Conservation (phyloP, 108 stramenopile genomes). For the Skeletonema menzelii region DNA sequence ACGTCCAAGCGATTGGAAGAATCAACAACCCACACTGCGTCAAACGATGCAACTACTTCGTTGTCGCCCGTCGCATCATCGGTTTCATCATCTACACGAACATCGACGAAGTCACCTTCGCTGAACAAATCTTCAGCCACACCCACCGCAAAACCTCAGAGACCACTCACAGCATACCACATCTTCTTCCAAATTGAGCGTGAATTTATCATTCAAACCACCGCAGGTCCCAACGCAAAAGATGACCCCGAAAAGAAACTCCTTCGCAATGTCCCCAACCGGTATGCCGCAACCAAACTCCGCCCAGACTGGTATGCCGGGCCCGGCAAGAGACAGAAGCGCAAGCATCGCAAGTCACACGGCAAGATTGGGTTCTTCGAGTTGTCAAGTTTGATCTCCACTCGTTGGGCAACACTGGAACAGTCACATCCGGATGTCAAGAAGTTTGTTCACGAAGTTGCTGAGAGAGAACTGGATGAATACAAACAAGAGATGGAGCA, state of each 20-base stretch:
- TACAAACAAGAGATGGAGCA: conserved; percentile 41
- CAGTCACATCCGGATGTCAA: conserved; percentile 36
- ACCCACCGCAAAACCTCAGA: conserved; percentile 2
- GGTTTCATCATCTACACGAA: neutral
- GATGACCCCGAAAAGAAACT: conserved; percentile 12
- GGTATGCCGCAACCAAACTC: conserved; percentile 37
- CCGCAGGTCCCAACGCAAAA: conserved; percentile 8
- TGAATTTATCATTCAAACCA: conserved; percentile 14
- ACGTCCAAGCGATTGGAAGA: conserved; percentile 4
- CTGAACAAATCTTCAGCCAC: neutral
- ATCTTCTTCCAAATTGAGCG: conserved; percentile 20
- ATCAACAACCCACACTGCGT: neutral
- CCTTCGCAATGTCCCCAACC: conserved; percentile 29
- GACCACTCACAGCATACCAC: conserved; percentile 15
- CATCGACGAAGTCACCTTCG: neutral
- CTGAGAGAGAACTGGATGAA: conserved; percentile 27
- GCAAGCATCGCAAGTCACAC: conserved; percentile 75
- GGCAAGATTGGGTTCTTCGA: conserved; percentile 85
- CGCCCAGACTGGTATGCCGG: conserved; percentile 43
- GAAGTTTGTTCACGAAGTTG: conserved; percentile 30
- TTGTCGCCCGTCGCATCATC: neutral
- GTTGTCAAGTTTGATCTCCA: conserved; percentile 64
- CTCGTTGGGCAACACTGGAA: conserved; percentile 57
- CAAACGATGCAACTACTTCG: neutral
- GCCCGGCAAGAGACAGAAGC: conserved; percentile 37